A percentile compares a stretch with the other conserved stretches of the same genome.
These are phyloP conservation scores for Xylariales sp. DNA, from an alignment of 2,329 filamentous ascomycete species.

Conservation along the genomic window DNA sequence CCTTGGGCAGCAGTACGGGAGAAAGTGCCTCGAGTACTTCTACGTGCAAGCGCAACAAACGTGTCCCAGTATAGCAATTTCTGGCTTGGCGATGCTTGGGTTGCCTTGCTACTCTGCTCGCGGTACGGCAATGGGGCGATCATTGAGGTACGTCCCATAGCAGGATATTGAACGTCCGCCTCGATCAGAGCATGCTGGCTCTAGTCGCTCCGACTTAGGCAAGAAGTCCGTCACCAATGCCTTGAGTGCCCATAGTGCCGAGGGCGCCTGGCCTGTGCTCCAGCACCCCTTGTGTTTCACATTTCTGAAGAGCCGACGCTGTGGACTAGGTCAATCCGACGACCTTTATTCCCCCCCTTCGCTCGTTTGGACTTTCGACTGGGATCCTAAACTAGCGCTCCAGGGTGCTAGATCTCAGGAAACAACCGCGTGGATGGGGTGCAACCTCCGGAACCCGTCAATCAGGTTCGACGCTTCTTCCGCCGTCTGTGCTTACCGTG, in stretches of 20 bases:
- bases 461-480: slow-evolving; percentile 1
- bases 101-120: too few species aligned
- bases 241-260: not conserved
- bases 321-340: not conserved
- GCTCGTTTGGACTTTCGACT: slow-evolving; percentile 2
- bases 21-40: too few species aligned
- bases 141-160: too few species aligned
- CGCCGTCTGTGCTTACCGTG: not conserved
- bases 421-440: not conserved
- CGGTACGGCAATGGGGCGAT: too few species aligned
- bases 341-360: not conserved
- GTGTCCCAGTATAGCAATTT: too few species aligned
- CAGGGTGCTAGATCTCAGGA: not conserved
- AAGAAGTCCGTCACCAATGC: not conserved
- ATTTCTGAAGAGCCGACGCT: slow-evolving; percentile 4
- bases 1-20: too few species aligned
- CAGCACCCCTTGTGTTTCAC: slow-evolving; percentile 4
- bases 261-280: slow-evolving; percentile 6
- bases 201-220: too few species aligned
- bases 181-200: too few species aligned
- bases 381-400: not conserved
- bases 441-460: not conserved
- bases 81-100: too few species aligned
- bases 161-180: too few species aligned
- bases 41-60: too few species aligned